These are phyloP conservation scores for Monosporascus sp. DNA, from an alignment of 2,329 filamentous ascomycete species.

Conservation along the genomic window DNA sequence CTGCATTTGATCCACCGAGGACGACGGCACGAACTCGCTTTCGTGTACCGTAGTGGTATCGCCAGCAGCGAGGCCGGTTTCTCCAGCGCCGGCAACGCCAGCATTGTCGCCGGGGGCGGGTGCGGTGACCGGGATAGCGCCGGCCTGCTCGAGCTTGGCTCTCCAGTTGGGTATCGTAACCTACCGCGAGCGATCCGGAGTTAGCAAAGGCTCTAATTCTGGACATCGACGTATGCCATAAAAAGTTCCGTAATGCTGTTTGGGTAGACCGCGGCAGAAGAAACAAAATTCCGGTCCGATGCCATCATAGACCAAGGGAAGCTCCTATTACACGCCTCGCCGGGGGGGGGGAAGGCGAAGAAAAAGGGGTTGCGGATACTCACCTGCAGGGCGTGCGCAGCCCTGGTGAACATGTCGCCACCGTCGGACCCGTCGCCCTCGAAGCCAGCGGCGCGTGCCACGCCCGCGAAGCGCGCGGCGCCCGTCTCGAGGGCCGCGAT, in stretches of 20 bases:
- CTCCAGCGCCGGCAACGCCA: not conserved
- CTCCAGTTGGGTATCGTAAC: constrained; percentile 17
- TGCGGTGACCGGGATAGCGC: not conserved
- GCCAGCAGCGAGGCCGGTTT: not conserved
- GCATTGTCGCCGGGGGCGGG: not conserved
- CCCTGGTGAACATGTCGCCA: constrained; percentile 17
- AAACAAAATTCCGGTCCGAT: too few relatives aligned
- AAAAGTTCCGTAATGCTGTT: too few relatives aligned
- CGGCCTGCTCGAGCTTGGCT: constrained; percentile 14
- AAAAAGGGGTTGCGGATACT: too few relatives aligned
- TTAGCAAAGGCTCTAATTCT: too few relatives aligned
- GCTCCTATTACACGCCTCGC: too few relatives aligned
- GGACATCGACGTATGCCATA: too few relatives aligned
- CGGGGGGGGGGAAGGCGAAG: too few relatives aligned
- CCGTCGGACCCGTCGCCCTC: constrained; percentile 8
- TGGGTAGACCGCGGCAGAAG: too few relatives aligned
- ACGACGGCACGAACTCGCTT: not conserved
- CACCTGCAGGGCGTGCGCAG: constrained; percentile 11
- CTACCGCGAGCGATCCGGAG: too few relatives aligned
- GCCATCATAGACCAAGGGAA: too few relatives aligned
- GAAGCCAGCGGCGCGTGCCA: constrained; percentile 13
- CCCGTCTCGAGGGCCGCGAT: constrained; percentile 14
- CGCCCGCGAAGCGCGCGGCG: constrained; percentile 12
- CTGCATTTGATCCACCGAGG: not conserved
- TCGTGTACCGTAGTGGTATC: not conserved